Evolutionary conservation across 129 eudicot species (phyloP).

Genomic region (Escallonia herrerae): DNA sequence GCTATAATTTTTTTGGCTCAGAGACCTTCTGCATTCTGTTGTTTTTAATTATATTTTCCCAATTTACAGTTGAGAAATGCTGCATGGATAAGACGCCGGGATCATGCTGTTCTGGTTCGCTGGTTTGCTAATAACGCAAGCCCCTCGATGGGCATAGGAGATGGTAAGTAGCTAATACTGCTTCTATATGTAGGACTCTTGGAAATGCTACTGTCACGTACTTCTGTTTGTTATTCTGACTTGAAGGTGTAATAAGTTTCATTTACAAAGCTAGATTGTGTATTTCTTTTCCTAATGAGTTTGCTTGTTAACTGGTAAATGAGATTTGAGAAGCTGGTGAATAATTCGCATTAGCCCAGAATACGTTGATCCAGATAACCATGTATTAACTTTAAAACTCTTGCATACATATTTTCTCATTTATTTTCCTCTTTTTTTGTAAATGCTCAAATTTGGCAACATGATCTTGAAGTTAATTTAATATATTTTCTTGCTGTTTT

Average conservation of each 20-base stretch:
- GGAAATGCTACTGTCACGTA: background rate
- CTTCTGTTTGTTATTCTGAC: background rate
- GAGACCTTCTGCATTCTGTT: background rate
- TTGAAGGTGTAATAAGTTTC: background rate
- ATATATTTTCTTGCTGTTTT: too few relatives aligned
- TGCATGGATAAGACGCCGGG: constrained; percentile 34
- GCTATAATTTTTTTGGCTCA: too few relatives aligned
- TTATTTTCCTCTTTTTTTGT: too few relatives aligned
- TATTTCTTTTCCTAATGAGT: background rate
- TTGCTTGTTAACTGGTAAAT: background rate
- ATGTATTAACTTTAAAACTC: too few relatives aligned
- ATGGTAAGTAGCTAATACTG: constrained; percentile 37
- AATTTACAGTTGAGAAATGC: constrained; percentile 42
- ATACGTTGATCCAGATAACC: too few relatives aligned
- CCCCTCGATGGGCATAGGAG: constrained; percentile 27
- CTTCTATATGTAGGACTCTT: background rate
- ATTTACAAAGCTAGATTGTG: background rate
- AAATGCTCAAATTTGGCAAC: too few relatives aligned
- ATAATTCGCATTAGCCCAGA: too few relatives aligned
- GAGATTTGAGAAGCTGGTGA: too few relatives aligned
- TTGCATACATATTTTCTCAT: too few relatives aligned
- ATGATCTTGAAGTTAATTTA: too few relatives aligned
- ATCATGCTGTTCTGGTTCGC: constrained; percentile 41
- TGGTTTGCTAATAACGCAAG: constrained; percentile 42
- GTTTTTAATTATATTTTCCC: background rate